Evolutionary conservation across 495 filamentous ascomycete species (phyloP).

Genomic region (Daldinia loculata): DNA sequence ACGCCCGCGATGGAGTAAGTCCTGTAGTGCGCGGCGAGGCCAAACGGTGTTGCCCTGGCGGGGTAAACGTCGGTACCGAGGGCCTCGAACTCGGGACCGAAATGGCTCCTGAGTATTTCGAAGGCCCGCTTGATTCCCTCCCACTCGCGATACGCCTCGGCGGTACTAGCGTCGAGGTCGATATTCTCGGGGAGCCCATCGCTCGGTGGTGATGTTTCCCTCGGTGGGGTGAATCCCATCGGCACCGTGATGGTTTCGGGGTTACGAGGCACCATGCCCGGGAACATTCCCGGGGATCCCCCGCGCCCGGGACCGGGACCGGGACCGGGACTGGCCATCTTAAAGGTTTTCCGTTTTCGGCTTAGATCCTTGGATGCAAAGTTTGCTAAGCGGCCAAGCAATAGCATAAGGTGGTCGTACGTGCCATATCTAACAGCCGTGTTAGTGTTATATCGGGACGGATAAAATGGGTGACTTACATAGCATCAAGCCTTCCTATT

Average conservation of each 20-base stretch:
- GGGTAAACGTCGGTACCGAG: constrained; percentile 78
- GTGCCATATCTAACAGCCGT: constrained; percentile 70
- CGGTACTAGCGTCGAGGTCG: constrained; percentile 68
- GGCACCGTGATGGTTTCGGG: constrained; percentile 60
- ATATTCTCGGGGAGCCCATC: constrained; percentile 45
- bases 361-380: constrained; percentile 81
- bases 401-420: constrained; percentile 82
- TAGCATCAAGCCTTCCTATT: constrained; percentile 78
- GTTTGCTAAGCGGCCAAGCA: constrained; percentile 82
- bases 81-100: constrained; percentile 81
- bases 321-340: constrained; percentile 51
- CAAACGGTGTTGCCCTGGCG: constrained; percentile 71
- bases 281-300: constrained; percentile 56
- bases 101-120: constrained; percentile 65
- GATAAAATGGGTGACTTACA: constrained; percentile 52
- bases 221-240: constrained; percentile 62
- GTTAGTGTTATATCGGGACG: constrained; percentile 10
- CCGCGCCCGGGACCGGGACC: constrained; percentile 48
- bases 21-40: constrained; percentile 80
- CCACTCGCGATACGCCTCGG: constrained; percentile 82
- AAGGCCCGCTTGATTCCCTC: constrained; percentile 76
- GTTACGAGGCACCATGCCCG: constrained; percentile 70
- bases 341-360: constrained; percentile 73
- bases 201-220: constrained; percentile 48
- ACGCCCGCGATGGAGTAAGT: constrained; percentile 86